Percentiles rank a stretch among this genome's conserved stretches.
Conservation (phyloP, 192 early-diverging fungal genomes). For the Geranomyces variabilis region DNA sequence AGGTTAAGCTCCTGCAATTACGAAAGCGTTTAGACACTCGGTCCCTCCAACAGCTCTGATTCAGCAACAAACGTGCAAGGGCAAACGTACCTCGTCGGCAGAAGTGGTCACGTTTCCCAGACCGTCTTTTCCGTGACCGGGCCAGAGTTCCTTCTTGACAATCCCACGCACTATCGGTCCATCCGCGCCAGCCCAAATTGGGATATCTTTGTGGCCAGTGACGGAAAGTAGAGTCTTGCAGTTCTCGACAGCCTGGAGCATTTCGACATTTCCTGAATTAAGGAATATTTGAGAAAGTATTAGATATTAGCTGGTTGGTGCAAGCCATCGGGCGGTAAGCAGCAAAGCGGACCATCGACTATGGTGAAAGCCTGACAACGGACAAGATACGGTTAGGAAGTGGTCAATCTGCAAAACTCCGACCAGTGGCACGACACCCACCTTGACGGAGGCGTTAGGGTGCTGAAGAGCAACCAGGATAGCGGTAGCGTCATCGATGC, state of each 20-base stretch:
- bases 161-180: slow-evolving; percentile 44
- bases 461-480: slow-evolving; percentile 38
- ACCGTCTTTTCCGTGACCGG: slow-evolving; percentile 46
- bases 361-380: slow-evolving; percentile 41
- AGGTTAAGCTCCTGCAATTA: slow-evolving; percentile 12
- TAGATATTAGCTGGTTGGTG: too few species aligned
- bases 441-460: slow-evolving; percentile 27
- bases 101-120: slow-evolving; percentile 34
- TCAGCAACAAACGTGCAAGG: neutral
- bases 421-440: too few species aligned
- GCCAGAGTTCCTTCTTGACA: slow-evolving; percentile 32
- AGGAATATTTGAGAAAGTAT: neutral
- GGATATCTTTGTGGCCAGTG: slow-evolving; percentile 22
- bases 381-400: neutral
- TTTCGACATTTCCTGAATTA: slow-evolving; percentile 38
- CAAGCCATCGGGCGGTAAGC: too few species aligned
- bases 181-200: slow-evolving; percentile 42
- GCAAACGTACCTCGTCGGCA: neutral
- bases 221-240: slow-evolving; percentile 28
- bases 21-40: neutral
- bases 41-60: neutral
- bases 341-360: slow-evolving; percentile 38
- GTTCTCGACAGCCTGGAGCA: slow-evolving; percentile 32
- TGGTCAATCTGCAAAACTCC: neutral
- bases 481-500: slow-evolving; percentile 49